Base-by-base conservation (phyloP, 177 flowering plant species). In the Vitis hybrid region DNA sequence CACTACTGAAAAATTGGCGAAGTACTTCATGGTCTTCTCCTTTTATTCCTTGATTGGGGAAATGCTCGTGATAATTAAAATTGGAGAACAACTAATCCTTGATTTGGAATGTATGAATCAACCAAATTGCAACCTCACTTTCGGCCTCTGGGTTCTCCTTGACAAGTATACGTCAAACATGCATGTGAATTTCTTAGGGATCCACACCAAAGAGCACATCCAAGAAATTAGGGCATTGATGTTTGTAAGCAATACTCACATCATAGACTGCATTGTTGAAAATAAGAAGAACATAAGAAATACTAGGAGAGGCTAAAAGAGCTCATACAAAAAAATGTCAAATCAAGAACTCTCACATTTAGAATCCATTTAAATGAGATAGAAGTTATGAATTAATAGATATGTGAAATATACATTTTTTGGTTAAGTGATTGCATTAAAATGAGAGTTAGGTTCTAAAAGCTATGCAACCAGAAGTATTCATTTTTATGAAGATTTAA, bases 141-240 rank as follows among this genome's bases (percentile, higher is more conserved):
- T 87, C 88, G 39, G 88, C 73, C 39, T 71, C 16, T 9, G 97
- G 98, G 60, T 92, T 84, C 48, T 82, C 84, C 4, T 77, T 70
- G 1, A 82, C 63, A 31, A 83, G 85, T 65, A 92, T 76, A 10
- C 93, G 91, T 60, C 82, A 80, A 54, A 92, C 73, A 71, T 93
- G 94, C 65, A 92, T 79, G 75, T 93, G 98, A 77, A 93, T 97
- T 80, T 92, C 94, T 34, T 93, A 81, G 50, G 94, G 98, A 77
- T 84, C 87, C 56, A 86, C 81, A 18, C 98, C 98, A 70, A 84
- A 91, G 3, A 85, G 89, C 66, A 90, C 91, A 81, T 93, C 97
- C 81, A 86, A 59, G 76, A 93, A 91, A 55, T 64, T 64, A 2
- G 96, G 98, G 77, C 88, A 85, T 5, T 71, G 77, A 66, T 83